phyloP scores from a whole-genome alignment of 1,284 basidiomycete genomes.

The Malassezia equina region DNA sequence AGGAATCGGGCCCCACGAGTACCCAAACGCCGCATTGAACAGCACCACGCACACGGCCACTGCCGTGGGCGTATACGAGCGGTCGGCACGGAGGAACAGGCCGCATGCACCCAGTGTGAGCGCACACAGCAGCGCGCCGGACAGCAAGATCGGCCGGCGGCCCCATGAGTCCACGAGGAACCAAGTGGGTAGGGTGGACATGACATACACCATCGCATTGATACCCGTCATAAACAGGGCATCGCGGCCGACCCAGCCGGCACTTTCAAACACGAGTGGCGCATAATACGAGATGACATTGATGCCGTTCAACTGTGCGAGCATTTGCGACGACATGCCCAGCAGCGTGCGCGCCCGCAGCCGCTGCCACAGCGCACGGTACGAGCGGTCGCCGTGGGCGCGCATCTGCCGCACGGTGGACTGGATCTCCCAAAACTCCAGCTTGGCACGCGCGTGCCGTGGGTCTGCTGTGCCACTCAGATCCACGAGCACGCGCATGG shows the following conservation, averaged over 20 bases:
- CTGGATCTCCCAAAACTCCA: slow-evolving; percentile 86
- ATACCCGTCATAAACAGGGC: slow-evolving; percentile 92
- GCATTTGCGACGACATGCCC: slow-evolving; percentile 94
- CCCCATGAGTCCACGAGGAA: slow-evolving; percentile 88
- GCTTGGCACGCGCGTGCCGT: slow-evolving; percentile 62
- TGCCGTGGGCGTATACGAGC: slow-evolving; percentile 59
- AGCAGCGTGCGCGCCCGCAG: slow-evolving; percentile 82
- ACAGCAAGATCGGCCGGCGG: slow-evolving; percentile 76
- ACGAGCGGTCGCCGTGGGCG: slow-evolving; percentile 61
- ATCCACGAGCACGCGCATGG: slow-evolving; percentile 78
- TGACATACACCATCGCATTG: slow-evolving; percentile 59
- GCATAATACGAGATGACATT: slow-evolving; percentile 85
- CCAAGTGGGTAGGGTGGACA: slow-evolving; percentile 58
- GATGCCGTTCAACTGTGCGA: slow-evolving; percentile 64
- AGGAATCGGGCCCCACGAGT: slow-evolving; percentile 60
- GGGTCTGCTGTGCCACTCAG: slow-evolving; percentile 70
- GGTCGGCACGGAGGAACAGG: slow-evolving; percentile 84
- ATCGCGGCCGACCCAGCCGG: slow-evolving; percentile 93
- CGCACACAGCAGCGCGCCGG: slow-evolving; percentile 71
- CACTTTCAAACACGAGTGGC: slow-evolving; percentile 53
- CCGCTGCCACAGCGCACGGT: slow-evolving; percentile 71
- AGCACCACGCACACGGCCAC: slow-evolving; percentile 81
- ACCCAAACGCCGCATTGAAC: slow-evolving; percentile 85
- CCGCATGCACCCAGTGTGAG: slow-evolving; percentile 66
- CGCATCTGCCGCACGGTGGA: slow-evolving; percentile 54